These are phyloP conservation scores for Aspergillus tamarii DNA, from an alignment of 2,329 filamentous ascomycete species.

Conservation along the genomic window DNA sequence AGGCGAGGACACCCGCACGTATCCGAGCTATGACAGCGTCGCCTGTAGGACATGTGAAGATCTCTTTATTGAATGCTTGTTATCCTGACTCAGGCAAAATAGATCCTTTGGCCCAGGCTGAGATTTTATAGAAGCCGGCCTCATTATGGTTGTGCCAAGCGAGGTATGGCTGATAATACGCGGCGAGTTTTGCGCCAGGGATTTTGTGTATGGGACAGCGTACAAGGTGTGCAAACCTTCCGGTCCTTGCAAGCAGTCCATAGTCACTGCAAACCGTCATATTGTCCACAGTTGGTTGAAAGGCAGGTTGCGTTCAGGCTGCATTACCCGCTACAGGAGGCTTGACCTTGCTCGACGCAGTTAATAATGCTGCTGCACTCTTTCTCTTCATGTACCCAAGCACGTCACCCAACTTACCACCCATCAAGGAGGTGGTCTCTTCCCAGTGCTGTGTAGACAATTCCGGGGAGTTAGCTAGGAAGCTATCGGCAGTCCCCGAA, in stretches of 20 bases:
- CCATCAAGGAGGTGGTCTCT: not conserved
- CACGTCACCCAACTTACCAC: not conserved
- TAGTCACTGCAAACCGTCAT: conserved; percentile 50
- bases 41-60: conserved; percentile 52
- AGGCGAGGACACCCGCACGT: conserved; percentile 41
- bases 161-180: conserved; percentile 39
- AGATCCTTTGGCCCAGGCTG: conserved; percentile 44
- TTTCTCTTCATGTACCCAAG: conserved; percentile 16
- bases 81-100: conserved; percentile 45
- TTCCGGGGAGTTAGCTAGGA: conserved; percentile 43
- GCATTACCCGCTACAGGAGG: conserved; percentile 31
- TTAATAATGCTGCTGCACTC: conserved; percentile 31
- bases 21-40: conserved; percentile 43
- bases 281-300: conserved; percentile 49
- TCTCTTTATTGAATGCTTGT: conserved; percentile 46
- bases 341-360: conserved; percentile 40
- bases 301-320: conserved; percentile 30
- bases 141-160: conserved; percentile 52
- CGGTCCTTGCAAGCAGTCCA: not conserved
- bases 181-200: not conserved
- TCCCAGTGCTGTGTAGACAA: conserved; percentile 43
- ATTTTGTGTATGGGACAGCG: not conserved
- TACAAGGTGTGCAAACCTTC: not conserved
- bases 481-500: conserved; percentile 47
- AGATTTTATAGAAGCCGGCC: conserved; percentile 52